Base-by-base conservation (phyloP, 148 eudicot genomes). In the Amaranthus palmeri region DNA sequence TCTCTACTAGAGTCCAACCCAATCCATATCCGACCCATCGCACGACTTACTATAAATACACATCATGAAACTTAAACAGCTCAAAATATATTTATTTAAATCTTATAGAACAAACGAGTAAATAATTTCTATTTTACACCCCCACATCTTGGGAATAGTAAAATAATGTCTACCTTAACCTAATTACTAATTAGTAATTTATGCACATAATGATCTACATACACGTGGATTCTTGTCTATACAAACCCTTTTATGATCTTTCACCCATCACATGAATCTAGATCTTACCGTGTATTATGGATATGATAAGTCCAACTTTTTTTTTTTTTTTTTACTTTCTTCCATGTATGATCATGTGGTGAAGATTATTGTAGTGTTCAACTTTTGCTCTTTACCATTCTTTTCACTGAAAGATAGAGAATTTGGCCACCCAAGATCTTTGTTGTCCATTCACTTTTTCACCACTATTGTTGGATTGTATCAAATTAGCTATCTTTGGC, bases 61-160 rank as follows among this genome's bases (percentile, higher is more conserved):
- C 36, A 25, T 25, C 36, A 25, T 25, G 36, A 25, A 25, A 25
- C 36, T 25, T 25, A 1, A 25, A 25, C 1, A 2, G 36, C 36
- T 25, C 36, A 25, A 25, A n/a, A n/a, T n/a, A n/a, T n/a, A 25
- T 25, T 0, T 25, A 25, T 25, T 25, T 25, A 25, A 25, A 25
- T 25, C 36, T 25, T 25, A 25, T 25, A 2, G 36, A 25, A 25
- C 36, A 25, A 25, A 25, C 36, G 36, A 0, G 0, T 2, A 25
- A 25, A 25, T 25, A 25, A 25, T 25, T 25, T 25, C 36, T 25
- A 25, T 25, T 25, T 25, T 25, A 25, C 36, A 25, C 36, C 74
- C 77, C 74, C 77, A 69, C 77, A 74, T 47, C 64, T 71, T 74
- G 18, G 78, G 81, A 79, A 57, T 42, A 64, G 71, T 74, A 14